A percentile compares a stretch with the other conserved stretches of the same genome.
phyloP scores from a whole-genome alignment of 1,284 basidiomycete genomes.

The Ceratobasidium theobromae region DNA sequence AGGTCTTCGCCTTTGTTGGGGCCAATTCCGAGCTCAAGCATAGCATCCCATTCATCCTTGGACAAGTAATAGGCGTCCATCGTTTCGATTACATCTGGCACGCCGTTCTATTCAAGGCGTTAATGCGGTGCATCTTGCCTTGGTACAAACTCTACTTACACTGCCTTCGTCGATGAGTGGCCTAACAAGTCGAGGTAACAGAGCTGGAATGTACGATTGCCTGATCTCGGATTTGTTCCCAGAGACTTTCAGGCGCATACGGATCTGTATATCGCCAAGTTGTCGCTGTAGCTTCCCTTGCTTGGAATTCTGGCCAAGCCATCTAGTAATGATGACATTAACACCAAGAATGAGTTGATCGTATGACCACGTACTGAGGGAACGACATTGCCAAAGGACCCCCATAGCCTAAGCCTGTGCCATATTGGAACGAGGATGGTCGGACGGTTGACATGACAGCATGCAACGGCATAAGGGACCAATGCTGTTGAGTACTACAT shows the following conservation, averaged over 20 bases:
- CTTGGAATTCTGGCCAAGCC: constrained; percentile 97
- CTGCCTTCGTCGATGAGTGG: constrained; percentile 72
- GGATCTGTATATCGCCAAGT: constrained; percentile 88
- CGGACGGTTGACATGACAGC: constrained; percentile 86
- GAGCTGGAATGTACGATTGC: constrained; percentile 84
- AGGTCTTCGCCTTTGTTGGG: constrained; percentile 71
- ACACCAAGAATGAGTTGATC: not conserved
- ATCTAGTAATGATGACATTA: constrained; percentile 59
- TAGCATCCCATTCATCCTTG: constrained; percentile 94
- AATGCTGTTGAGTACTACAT: constrained; percentile 86
- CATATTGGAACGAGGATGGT: constrained; percentile 82
- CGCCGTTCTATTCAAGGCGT: constrained; percentile 56
- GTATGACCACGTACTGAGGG: constrained; percentile 76
- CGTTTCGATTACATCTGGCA: constrained; percentile 76
- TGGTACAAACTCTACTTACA: constrained; percentile 39
- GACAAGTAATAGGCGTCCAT: constrained; percentile 97
- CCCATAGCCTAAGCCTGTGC: constrained; percentile 63
- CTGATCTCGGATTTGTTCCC: constrained; percentile 88
- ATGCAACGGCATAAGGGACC: constrained; percentile 93
- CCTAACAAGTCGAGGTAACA: constrained; percentile 76
- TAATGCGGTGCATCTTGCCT: not conserved
- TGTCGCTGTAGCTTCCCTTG: constrained; percentile 79
- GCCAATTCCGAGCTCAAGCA: constrained; percentile 90
- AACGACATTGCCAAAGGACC: constrained; percentile 70
- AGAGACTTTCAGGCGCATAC: constrained; percentile 91